A percentile compares a stretch with the other conserved stretches of the same genome.
Evolutionary conservation across 2,329 filamentous ascomycete species (phyloP).

Genomic region (Aspergillus niger): DNA sequence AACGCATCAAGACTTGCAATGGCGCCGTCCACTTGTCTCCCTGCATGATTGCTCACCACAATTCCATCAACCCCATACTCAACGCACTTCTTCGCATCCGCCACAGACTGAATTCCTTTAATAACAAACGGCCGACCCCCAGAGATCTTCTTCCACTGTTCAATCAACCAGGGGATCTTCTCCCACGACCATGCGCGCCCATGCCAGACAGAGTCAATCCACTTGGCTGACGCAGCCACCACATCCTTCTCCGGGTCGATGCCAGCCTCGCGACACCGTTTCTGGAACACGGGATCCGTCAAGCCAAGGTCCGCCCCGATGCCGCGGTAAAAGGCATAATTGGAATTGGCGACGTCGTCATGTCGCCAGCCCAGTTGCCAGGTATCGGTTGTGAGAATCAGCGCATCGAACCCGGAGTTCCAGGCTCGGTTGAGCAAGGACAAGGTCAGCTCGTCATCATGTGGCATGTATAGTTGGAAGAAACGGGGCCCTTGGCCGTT

Average conservation of each 20-base stretch:
- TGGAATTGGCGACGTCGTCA: slow-evolving; percentile 57
- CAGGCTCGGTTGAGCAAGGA: slow-evolving; percentile 59
- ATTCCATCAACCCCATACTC: slow-evolving; percentile 67
- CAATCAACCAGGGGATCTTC: slow-evolving; percentile 66
- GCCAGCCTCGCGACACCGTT: slow-evolving; percentile 51
- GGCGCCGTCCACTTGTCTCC: slow-evolving; percentile 64
- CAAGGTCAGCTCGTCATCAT: slow-evolving; percentile 62
- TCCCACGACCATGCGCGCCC: slow-evolving; percentile 65
- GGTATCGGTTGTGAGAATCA: slow-evolving; percentile 64
- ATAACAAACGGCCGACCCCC: slow-evolving; percentile 62
- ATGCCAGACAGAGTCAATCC: slow-evolving; percentile 69
- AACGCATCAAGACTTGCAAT: slow-evolving; percentile 61
- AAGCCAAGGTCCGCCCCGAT: slow-evolving; percentile 60
- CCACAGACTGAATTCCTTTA: slow-evolving; percentile 70
- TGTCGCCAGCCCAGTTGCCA: slow-evolving; percentile 66
- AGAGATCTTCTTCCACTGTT: slow-evolving; percentile 57
- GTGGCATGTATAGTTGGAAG: slow-evolving; percentile 66
- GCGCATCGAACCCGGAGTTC: slow-evolving; percentile 57
- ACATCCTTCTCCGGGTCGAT: slow-evolving; percentile 57
- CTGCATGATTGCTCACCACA: slow-evolving; percentile 71
- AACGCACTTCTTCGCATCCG: slow-evolving; percentile 63
- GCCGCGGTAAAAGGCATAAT: slow-evolving; percentile 66
- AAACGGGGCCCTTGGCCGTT: slow-evolving; percentile 59
- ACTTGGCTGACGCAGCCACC: slow-evolving; percentile 59
- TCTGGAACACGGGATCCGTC: slow-evolving; percentile 61